Conservation (phyloP, 371 early-diverging fungal genomes). For the Apophysomyces elegans region DNA sequence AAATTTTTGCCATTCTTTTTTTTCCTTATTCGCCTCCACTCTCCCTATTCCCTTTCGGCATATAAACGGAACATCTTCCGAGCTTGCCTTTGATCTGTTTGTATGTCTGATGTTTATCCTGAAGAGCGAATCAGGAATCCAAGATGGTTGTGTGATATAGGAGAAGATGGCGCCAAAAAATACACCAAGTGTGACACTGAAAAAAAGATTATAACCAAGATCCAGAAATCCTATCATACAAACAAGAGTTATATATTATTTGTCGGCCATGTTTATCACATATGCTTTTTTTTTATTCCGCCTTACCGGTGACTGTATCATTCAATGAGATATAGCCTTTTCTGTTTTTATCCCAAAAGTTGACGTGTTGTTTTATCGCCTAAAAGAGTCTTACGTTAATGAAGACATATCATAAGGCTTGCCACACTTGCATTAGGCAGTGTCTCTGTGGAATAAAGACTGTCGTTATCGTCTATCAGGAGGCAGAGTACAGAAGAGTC, state of each 20-base stretch:
- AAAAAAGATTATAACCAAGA: slow-evolving; percentile 25
- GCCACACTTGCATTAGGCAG: neutral
- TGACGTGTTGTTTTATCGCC: slow-evolving; percentile 19
- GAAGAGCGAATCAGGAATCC: slow-evolving; percentile 29
- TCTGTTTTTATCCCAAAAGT: slow-evolving; percentile 29
- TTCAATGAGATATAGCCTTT: slow-evolving; percentile 31
- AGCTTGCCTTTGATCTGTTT: slow-evolving; percentile 19
- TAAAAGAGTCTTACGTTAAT: neutral
- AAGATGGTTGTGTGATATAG: slow-evolving; percentile 29
- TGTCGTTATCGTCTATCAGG: too few relatives aligned
- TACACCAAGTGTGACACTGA: slow-evolving; percentile 27
- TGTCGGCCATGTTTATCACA: too few relatives aligned
- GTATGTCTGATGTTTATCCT: slow-evolving; percentile 17
- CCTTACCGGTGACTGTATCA: slow-evolving; percentile 23
- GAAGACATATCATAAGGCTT: neutral
- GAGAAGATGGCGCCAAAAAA: slow-evolving; percentile 22
- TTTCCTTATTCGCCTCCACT: neutral
- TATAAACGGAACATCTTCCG: slow-evolving; percentile 3
- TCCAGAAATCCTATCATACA: slow-evolving; percentile 22
- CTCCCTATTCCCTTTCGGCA: neutral
- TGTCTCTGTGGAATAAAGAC: too few relatives aligned
- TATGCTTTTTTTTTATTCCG: slow-evolving; percentile 9
- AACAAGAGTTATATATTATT: neutral
- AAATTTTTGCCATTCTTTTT: neutral
- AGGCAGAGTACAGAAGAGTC: too few relatives aligned